Conservation (phyloP, 345 rosid genomes). For the Tarenaya hassleriana region DNA sequence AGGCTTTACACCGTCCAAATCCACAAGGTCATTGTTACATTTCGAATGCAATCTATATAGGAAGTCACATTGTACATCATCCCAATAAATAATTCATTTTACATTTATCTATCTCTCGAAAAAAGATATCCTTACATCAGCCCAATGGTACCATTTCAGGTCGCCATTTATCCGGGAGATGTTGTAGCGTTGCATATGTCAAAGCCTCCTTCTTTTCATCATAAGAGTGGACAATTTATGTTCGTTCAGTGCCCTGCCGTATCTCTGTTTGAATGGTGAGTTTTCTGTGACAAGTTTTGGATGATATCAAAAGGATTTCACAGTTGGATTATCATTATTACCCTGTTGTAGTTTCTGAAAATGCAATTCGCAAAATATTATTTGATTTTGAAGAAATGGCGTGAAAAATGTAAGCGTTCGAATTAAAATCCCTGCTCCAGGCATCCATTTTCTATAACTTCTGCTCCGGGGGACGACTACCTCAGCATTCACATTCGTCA, state of each 20-base stretch:
- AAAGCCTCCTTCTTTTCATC: slow-evolving; percentile 65
- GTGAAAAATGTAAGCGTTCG: no score
- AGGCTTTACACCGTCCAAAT: slow-evolving; percentile 67
- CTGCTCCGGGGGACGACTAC: slow-evolving; percentile 85
- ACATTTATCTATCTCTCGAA: neutral
- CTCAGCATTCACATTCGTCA: slow-evolving; percentile 48
- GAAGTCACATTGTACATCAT: neutral
- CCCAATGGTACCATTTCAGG: slow-evolving; percentile 16
- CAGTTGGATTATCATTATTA: no score
- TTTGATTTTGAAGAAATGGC: no score
- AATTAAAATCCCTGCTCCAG: slow-evolving; percentile 32
- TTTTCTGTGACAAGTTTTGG: neutral
- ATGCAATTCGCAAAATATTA: no score
- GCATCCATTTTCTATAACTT: slow-evolving; percentile 98
- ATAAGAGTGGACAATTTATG: slow-evolving; percentile 76
- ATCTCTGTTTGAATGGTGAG: slow-evolving; percentile 71
- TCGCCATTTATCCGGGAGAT: slow-evolving; percentile 29
- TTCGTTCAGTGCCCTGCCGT: slow-evolving; percentile 67
- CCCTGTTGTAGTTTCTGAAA: no score
- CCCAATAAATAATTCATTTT: neutral
- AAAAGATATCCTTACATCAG: neutral
- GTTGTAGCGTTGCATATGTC: slow-evolving; percentile 51
- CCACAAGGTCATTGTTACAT: slow-evolving; percentile 43
- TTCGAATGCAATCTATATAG: neutral
- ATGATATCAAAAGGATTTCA: no score